A percentile compares a stretch with the other conserved stretches of the same genome.
phyloP scores from a whole-genome alignment of 208 protist species.

The Crithidia thermophila region DNA sequence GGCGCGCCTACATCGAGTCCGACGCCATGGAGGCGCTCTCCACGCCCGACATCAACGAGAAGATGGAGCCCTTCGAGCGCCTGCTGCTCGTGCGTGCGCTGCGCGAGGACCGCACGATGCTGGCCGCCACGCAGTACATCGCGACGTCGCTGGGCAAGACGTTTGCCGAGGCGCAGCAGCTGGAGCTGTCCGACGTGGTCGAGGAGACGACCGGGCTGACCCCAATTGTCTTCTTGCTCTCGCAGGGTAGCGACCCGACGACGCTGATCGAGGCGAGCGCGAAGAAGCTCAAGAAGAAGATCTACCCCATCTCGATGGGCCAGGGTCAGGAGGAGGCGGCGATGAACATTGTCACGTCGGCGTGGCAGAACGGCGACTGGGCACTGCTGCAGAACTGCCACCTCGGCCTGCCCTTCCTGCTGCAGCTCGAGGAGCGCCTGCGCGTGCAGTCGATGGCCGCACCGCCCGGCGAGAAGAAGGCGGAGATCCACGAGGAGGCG shows the following conservation, averaged over 20 bases:
- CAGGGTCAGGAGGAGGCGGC: conserved; percentile 97
- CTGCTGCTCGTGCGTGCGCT: conserved; percentile 95
- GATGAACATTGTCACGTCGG: conserved; percentile 87
- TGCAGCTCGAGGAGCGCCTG: conserved; percentile 91
- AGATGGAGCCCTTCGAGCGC: conserved; percentile 92
- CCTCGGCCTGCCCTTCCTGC: conserved; percentile 93
- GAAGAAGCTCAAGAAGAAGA: conserved; percentile 96
- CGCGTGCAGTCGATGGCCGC: conserved; percentile 76
- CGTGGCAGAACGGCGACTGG: conserved; percentile 94
- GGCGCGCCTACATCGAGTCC: conserved; percentile 95
- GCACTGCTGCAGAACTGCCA: conserved; percentile 98
- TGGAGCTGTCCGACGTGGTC: conserved; percentile 89
- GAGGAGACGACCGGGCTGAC: conserved; percentile 88
- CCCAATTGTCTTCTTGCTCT: conserved; percentile 97
- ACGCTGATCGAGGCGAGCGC: conserved; percentile 94
- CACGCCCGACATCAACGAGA: conserved; percentile 94
- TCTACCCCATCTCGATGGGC: conserved; percentile 98
- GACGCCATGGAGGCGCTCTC: conserved; percentile 92
- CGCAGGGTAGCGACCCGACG: conserved; percentile 97
- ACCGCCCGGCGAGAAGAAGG: conserved; percentile 74
- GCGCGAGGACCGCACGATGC: conserved; percentile 96
- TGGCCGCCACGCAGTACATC: conserved; percentile 95
- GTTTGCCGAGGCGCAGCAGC: conserved; percentile 92
- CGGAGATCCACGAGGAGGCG: conserved; percentile 92
- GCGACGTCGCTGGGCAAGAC: conserved; percentile 88